These are phyloP conservation scores for Clonostachys rosea DNA, from an alignment of 2,329 filamentous ascomycete genomes.

Conservation along the genomic window DNA sequence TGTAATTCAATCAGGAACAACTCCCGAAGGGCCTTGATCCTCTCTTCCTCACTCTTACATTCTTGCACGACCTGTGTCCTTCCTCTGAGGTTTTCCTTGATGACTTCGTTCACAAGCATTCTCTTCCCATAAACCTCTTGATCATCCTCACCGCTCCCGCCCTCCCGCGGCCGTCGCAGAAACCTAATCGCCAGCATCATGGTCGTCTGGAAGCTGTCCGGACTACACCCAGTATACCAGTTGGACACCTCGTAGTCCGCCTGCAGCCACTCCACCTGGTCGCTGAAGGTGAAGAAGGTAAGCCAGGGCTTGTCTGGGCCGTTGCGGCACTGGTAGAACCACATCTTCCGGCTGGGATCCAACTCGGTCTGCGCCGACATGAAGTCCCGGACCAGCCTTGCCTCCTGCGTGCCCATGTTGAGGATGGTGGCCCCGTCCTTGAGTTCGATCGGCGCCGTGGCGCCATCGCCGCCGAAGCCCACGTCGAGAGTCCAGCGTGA, in stretches of 20 bases:
- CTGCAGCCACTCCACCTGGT: constrained; percentile 54
- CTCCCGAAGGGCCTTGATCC: constrained; percentile 42
- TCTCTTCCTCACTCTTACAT: constrained; percentile 46
- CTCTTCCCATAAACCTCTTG: constrained; percentile 45
- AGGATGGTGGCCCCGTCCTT: constrained; percentile 29
- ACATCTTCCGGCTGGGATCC: constrained; percentile 36
- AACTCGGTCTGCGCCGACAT: constrained; percentile 38
- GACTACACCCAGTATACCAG: constrained; percentile 44
- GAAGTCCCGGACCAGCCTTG: constrained; percentile 45
- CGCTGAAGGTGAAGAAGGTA: constrained; percentile 60
- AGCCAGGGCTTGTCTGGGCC: constrained; percentile 43
- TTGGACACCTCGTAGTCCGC: constrained; percentile 59
- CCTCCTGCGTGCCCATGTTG: constrained; percentile 50
- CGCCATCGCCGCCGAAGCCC: constrained; percentile 59
- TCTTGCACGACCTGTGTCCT: constrained; percentile 39
- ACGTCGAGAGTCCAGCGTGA: constrained; percentile 54
- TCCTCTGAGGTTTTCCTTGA: constrained; percentile 50
- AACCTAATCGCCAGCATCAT: constrained; percentile 49
- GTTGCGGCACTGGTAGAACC: constrained; percentile 60
- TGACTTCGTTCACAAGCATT: constrained; percentile 40
- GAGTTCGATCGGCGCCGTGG: constrained; percentile 53
- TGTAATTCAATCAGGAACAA: constrained; percentile 48
- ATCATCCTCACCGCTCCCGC: constrained; percentile 31
- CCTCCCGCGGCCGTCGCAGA: constrained; percentile 32
- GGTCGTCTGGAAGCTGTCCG: constrained; percentile 47